Base-by-base conservation (phyloP, 179 eudicot species). In the Heliamphora pulchella region DNA sequence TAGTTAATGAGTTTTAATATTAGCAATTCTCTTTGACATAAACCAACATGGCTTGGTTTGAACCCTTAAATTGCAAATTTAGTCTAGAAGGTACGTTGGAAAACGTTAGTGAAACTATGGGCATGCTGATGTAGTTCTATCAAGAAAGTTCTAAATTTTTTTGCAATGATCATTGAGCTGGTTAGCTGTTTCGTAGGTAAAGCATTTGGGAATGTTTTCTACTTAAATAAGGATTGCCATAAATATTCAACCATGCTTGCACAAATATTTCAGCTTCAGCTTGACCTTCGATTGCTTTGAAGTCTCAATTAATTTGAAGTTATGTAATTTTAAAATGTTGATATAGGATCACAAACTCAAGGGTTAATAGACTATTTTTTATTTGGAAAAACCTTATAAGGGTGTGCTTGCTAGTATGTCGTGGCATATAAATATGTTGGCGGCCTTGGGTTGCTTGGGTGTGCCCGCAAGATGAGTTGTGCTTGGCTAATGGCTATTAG, bases 241-340 rank as follows among this genome's bases (percentile, higher is more conserved):
- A 50, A 44, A 63, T 9, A 4, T n/a, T n/a, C 9, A 17, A 43
- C 9, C 5, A 6, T 17, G 43, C 11, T 14, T 11, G 57, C 18
- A 76, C 44, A 68, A 68, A 71, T 22, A 47, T 54, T n/a, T 46
- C 15, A 46, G 1, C 5, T n/a, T 51, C 2, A 10, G 71, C 11
- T 43, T 39, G 58, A 50, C 46, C 44, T 54, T 65, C 13, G 1
- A 41, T 48, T 15, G n/a, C 57, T n/a, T 17, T 71, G 54, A 18
- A 3, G 50, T 71, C 53, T 71, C 58, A 71, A 71, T 71, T 48
- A 18, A 71, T 47, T 71, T n/a, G 41, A 71, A 71, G 13, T 44
- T 47, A 5, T 6, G 11, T 5, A 71, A 48, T 8, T 47, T 50
- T 13, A 71, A 50, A n/a, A 20, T 47, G 53, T 18, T 46, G 14